Conservation (phyloP, 306 rosid genomes). For the Cicer cuneatum region DNA sequence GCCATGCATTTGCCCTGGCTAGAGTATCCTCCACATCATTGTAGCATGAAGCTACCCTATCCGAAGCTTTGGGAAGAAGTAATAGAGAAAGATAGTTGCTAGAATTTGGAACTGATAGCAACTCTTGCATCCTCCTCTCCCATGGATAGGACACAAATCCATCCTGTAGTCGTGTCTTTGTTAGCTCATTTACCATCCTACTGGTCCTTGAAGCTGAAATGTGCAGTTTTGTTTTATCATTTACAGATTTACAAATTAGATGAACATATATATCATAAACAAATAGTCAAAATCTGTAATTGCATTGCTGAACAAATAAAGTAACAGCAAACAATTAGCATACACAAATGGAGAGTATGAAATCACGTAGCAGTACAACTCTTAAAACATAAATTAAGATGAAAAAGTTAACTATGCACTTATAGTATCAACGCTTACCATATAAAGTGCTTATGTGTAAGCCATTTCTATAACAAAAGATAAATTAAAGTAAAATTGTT, state of each 20-base stretch:
- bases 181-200: conserved; percentile 78
- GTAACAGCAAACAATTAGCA: neutral
- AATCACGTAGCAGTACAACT: neutral
- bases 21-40: conserved; percentile 90
- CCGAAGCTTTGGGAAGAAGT: conserved; percentile 88
- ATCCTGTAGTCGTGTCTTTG: conserved; percentile 67
- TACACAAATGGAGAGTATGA: neutral
- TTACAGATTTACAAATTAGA: conserved; percentile 28
- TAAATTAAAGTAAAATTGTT: too few species aligned
- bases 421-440: too few species aligned
- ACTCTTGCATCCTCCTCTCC: conserved; percentile 90
- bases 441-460: too few species aligned
- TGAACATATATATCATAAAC: conserved; percentile 49
- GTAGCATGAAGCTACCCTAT: conserved; percentile 73
- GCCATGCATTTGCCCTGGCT: conserved; percentile 95
- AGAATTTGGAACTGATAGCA: conserved; percentile 70
- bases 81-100: conserved; percentile 79
- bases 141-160: conserved; percentile 89
- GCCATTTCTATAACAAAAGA: too few species aligned
- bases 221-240: neutral
- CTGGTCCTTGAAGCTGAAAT: conserved; percentile 73
- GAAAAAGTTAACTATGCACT: too few species aligned
- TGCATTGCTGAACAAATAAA: conserved; percentile 26
- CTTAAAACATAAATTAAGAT: neutral
- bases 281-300: conserved; percentile 1